Conservation (phyloP, 2,329 filamentous ascomycete genomes). For the Hymenoscyphus occultus region DNA sequence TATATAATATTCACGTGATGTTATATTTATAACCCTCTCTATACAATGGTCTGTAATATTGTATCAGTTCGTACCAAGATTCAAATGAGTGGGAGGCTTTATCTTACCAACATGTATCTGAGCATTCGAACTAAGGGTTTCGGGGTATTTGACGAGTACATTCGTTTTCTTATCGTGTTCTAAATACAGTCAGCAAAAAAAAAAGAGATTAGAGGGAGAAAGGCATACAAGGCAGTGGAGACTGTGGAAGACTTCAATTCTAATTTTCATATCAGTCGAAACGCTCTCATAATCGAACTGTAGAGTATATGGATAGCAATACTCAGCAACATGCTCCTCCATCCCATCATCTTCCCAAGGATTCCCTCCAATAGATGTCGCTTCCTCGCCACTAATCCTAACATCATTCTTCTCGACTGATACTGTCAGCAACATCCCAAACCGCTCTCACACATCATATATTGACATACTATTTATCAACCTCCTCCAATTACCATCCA, state of each 20-base stretch:
- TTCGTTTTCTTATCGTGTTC: background rate
- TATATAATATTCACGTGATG: no score
- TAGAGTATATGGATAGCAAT: background rate
- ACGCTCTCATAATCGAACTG: background rate
- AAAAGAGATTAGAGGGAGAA: background rate
- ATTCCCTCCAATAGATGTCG: background rate
- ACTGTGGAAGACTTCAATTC: background rate
- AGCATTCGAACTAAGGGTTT: background rate
- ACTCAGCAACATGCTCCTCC: background rate
- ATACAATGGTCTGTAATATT: conserved; percentile 13
- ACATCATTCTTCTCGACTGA: background rate
- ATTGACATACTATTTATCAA: background rate
- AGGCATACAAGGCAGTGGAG: background rate
- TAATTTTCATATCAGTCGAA: background rate
- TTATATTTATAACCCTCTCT: background rate
- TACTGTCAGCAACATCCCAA: background rate
- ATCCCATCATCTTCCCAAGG: background rate
- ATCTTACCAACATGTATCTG: background rate
- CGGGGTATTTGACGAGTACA: background rate
- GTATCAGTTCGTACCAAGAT: background rate
- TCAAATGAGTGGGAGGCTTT: no score
- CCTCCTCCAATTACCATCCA: background rate
- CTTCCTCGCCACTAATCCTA: background rate
- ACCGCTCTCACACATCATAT: background rate
- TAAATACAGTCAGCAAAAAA: background rate